Conservation (phyloP, 352 stramenopile species). For the Globisporangium takayamanum region DNA sequence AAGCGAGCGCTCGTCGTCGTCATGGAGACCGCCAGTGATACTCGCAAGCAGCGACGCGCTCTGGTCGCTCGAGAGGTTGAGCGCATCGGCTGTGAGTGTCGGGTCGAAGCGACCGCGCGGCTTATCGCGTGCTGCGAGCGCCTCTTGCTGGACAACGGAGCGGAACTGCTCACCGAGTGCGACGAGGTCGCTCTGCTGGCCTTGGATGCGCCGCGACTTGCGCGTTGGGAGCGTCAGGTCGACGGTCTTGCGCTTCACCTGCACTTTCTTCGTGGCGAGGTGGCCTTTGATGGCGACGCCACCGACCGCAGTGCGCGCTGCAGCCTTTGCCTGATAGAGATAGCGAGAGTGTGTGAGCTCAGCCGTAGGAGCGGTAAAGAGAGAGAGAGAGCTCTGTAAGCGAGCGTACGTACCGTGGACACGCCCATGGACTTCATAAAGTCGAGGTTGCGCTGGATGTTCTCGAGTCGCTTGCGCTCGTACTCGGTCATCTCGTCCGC, state of each 20-base stretch:
- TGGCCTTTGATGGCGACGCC: conserved; percentile 3
- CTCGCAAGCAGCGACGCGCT: conserved; percentile 35
- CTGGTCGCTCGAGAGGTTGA: conserved; percentile 27
- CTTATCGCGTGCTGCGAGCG: background rate
- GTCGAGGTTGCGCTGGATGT: conserved; percentile 80
- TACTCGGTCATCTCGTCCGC: conserved; percentile 47
- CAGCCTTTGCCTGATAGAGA: conserved; percentile 42
- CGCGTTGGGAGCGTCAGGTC: conserved; percentile 25
- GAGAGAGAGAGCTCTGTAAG: background rate
- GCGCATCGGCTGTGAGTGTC: conserved; percentile 20
- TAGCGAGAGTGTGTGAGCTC: too few species aligned
- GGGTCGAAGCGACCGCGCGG: conserved; percentile 17
- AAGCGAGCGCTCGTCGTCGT: conserved; percentile 34
- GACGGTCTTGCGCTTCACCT: conserved; percentile 18
- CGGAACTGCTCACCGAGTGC: conserved; percentile 13
- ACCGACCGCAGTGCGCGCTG: conserved; percentile 39
- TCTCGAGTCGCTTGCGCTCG: conserved; percentile 73
- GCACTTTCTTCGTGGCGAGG: conserved; percentile 3
- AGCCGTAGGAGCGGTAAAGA: too few species aligned
- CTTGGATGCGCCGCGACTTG: conserved; percentile 61
- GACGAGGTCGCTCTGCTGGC: conserved; percentile 43
- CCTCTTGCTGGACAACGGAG: background rate
- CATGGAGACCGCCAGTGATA: conserved; percentile 19
- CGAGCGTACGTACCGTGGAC: conserved; percentile 33
- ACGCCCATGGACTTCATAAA: conserved; percentile 84